Base-by-base conservation (phyloP, 352 stramenopile genomes). In the Pythium aquatile region DNA sequence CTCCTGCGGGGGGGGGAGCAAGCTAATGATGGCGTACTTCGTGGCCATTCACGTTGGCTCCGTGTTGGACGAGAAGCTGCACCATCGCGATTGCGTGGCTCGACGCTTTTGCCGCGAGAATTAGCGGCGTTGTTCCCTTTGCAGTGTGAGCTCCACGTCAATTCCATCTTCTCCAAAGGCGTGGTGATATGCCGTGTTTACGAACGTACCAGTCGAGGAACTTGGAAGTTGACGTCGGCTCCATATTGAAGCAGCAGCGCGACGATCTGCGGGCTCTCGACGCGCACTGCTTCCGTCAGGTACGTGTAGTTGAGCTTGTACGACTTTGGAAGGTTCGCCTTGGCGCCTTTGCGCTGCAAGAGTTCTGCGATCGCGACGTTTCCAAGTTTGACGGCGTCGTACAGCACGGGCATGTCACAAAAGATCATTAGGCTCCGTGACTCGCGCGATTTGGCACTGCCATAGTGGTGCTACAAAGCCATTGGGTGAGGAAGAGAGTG, bases 291-390 rank as follows among this genome's bases (percentile, higher is more conserved):
- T 49, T 49, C 42, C 17, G 42, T 49, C 2, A 49, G n/a, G 20
- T 49, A 49, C 42, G 42, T 30, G 20, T 49, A 49, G 42, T 28
- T 28, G n/a, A 49, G 42, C 17, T 49, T 49, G 42, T 49, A 49
- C 4, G 42, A 30, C 42, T 49, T 49, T 2, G 42, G 42, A 3
- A 49, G 20, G 42, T 49, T 49, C 5, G 42, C 2, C 42, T 49
- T 49, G 17, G 42, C 42, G 5, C 42, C 42, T 30, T 29, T 29
- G 1, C 6, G 1, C n/a, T 30, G 42, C 20, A 49, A n/a, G 4
- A 49, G 4, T n/a, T 49, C 42, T 7, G 42, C 42, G 8, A 49
- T 49, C 2, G 4, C 17, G 2, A 49, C 42, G 42, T 49, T 49
- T 30, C n/a, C n/a, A 5, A 3, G 2, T 2, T 14, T 29, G n/a